Base-by-base conservation (phyloP, 2,329 filamentous ascomycete genomes). In the Phialocephala subalpina region DNA sequence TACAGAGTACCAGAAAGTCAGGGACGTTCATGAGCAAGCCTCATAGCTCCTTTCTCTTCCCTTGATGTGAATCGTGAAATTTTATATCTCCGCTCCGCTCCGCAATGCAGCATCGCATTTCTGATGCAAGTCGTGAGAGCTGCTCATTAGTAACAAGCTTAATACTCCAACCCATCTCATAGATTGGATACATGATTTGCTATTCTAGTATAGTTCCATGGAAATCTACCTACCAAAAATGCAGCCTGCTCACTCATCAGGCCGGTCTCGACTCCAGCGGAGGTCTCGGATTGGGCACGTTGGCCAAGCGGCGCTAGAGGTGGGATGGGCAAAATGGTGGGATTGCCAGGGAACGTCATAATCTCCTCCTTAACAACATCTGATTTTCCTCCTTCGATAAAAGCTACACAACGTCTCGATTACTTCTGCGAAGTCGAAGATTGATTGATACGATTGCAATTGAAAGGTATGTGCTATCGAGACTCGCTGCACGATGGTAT, bases 181-280 rank as follows among this genome's bases (percentile, higher is more conserved):
- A 22, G 20, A 38, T 57, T 57, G 55, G 55, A 27, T 20, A 62
- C 35, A 58, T 64, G 58, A 64, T 62, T 63, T 45, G 62, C 47
- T 38, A 18, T 16, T 12, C 18, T 38, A 14, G 55, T 4, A 36
- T 35, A 59, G 42, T 53, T 67, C 40, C 60, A 53, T 60, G 53
- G 35, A 52, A 27, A 29, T 38, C 22, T 18, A 12, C 14, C 9
- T 3, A 16, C 14, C 18, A 6, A 42, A 35, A 45, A 68, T 69
- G 70, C 67, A 67, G 53, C 52, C 53, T 69, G 69, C 71, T 70
- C 64, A 70, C 58, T 73, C 59, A 72, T 65, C 70, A 6, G 2
- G 7, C 2, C 14, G 27, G 20, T 65, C 70, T 58, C 40, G 62
- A 52, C 60, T 36, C 8, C 8, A 35, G 33, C 60, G 60, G 66